Evolutionary conservation across 441 rosid genomes (phyloP), one percentile per base, ranked within the genome.

Genomic region (Gossypium trilobum): DNA sequence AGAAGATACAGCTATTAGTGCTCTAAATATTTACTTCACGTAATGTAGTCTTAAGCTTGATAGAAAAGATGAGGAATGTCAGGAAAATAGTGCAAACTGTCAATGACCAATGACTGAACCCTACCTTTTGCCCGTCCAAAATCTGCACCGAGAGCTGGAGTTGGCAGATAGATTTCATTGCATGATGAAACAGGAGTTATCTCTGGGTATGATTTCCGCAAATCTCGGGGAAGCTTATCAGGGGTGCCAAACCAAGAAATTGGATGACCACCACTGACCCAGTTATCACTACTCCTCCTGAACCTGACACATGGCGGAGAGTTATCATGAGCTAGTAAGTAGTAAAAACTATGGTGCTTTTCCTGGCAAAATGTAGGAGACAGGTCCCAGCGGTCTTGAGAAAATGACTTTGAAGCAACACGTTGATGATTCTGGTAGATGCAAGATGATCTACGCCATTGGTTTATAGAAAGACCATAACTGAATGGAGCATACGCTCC

Each of bases 341-440:
- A 84, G 76, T 85, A 87, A 39, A 95, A 85, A 70, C 89, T 87
- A 69, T 79, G 87, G 75, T 86, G 89, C 81, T 87, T 93, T 79
- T 85, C 89, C 80, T 84, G 77, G 78, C 89, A 83, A 73, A 88
- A 52, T 19, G 85, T 84, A 68, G 36, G 88, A 70, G 82, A 74
- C 17, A 83, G 71, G 74, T 77, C 82, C 87, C 88, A 82, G 73
- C 77, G 70, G 71, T 85, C 84, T 46, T 62, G 71, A 8, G 85
- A 78, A 81, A 78, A 73, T 31, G 85, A 72, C 73, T 82, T 84
- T 60, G 81, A 81, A 74, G 78, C 79, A 60, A 75, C 76, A 73
- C 80, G 80, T 71, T 79, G 83, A 74, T 73, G 77, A 73, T 81
- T 83, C 69, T 77, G 89, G 75, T 81, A 83, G 73, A 81, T 75